Evolutionary conservation across 805 yeast genomes (phyloP).

Genomic region (Metahyphopichia silvanorum): DNA sequence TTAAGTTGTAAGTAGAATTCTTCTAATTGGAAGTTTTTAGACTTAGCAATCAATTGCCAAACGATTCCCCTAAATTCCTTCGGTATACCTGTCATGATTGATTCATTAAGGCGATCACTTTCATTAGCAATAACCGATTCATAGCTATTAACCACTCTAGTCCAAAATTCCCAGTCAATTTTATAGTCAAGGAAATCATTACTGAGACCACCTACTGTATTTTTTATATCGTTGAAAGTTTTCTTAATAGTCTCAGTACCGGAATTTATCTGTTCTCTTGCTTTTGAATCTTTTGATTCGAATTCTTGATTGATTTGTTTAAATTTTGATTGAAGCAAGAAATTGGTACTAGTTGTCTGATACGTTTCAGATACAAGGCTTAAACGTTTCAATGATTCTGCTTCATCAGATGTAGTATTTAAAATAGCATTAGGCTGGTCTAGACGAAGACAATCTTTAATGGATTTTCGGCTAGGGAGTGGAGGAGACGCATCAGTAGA

Average conservation of each 20-base stretch:
- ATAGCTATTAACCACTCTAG: slow-evolving; percentile 74
- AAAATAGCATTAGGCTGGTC: slow-evolving; percentile 17
- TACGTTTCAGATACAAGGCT: slow-evolving; percentile 10
- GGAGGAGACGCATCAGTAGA: slow-evolving; percentile 14
- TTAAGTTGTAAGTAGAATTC: slow-evolving; percentile 54
- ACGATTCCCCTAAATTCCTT: slow-evolving; percentile 80
- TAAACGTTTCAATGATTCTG: slow-evolving; percentile 1
- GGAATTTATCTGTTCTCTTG: slow-evolving; percentile 43
- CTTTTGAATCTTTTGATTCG: slow-evolving; percentile 45
- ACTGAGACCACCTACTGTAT: slow-evolving; percentile 40
- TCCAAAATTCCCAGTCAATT: slow-evolving; percentile 88
- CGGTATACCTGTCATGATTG: slow-evolving; percentile 79
- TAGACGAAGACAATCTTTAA: slow-evolving; percentile 18
- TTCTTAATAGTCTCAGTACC: slow-evolving; percentile 38
- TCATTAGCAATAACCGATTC: slow-evolving; percentile 59
- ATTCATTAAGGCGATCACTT: slow-evolving; percentile 55
- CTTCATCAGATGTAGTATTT: not conserved
- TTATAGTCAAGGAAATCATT: slow-evolving; percentile 27
- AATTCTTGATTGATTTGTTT: slow-evolving; percentile 54
- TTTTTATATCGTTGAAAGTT: slow-evolving; percentile 46
- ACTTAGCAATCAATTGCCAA: slow-evolving; percentile 86
- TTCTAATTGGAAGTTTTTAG: slow-evolving; percentile 63
- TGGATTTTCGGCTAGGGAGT: slow-evolving; percentile 32
- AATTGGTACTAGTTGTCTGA: slow-evolving; percentile 29
- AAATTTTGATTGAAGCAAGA: slow-evolving; percentile 58